Evolutionary conservation across 306 rosid species (phyloP).

Genomic region (Rosa lucieae): DNA sequence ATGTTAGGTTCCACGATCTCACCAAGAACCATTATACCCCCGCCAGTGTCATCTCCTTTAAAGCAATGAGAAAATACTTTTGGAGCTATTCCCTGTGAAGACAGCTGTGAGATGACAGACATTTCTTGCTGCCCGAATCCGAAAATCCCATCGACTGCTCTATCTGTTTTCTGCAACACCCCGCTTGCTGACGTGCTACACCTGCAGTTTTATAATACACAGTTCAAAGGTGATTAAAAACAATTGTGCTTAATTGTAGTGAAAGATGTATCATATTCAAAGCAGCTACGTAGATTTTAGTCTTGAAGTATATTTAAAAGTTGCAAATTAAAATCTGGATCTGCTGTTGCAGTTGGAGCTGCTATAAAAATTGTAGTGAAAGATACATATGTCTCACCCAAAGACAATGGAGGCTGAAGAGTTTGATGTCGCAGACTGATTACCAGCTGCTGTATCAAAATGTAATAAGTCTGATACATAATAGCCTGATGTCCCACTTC

Average conservation of each 20-base stretch:
- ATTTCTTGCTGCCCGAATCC: conserved; percentile 69
- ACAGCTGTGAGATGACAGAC: conserved; percentile 72
- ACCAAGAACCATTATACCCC: conserved; percentile 77
- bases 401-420: conserved; percentile 69
- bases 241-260: background rate
- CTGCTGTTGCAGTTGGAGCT: background rate
- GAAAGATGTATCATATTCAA: background rate
- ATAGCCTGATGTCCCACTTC: conserved; percentile 79
- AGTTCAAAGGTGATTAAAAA: background rate
- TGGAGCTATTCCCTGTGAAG: conserved; percentile 70
- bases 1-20: conserved; percentile 72
- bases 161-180: conserved; percentile 62
- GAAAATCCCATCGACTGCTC: conserved; percentile 79
- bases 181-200: conserved; percentile 64
- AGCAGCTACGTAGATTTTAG: background rate
- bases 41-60: conserved; percentile 66
- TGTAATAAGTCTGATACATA: conserved; percentile 66
- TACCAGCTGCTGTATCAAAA: conserved; percentile 45
- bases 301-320: background rate
- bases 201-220: conserved; percentile 41
- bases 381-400: conserved; percentile 50
- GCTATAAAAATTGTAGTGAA: background rate
- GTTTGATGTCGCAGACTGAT: conserved; percentile 46
- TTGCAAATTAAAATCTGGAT: background rate
- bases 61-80: conserved; percentile 73